Evolutionary conservation across 1,139 yeast species (phyloP).

Genomic region (Suhomyces taliae): DNA sequence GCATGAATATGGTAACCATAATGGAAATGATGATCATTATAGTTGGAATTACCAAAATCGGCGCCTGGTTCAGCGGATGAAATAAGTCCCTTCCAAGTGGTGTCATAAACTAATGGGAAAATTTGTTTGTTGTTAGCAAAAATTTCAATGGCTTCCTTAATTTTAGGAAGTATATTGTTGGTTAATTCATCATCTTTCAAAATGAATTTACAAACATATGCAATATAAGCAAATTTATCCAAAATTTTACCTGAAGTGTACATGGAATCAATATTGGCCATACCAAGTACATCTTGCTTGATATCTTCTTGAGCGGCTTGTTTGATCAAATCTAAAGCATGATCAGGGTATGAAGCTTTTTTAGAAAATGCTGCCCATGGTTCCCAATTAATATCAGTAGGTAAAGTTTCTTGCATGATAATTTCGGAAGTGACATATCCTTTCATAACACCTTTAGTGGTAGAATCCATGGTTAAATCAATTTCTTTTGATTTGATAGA

Average conservation of each 20-base stretch:
- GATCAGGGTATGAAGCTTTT: conserved; percentile 32
- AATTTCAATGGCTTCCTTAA: conserved; percentile 59
- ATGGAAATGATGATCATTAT: conserved; percentile 83
- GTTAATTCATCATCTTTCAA: conserved; percentile 52
- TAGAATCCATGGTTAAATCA: conserved; percentile 54
- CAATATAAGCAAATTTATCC: conserved; percentile 73
- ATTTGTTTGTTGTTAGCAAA: conserved; percentile 59
- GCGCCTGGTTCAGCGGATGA: conserved; percentile 66
- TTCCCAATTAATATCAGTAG: conserved; percentile 51
- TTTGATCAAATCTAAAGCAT: conserved; percentile 39
- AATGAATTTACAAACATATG: conserved; percentile 60
- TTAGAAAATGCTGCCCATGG: conserved; percentile 55
- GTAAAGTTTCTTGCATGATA: conserved; percentile 51
- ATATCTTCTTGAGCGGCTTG: conserved; percentile 55
- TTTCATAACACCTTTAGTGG: conserved; percentile 67
- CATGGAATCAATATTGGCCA: conserved; percentile 70
- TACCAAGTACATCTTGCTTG: conserved; percentile 52
- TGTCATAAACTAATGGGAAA: conserved; percentile 65
- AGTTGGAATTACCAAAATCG: conserved; percentile 76
- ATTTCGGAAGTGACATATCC: conserved; percentile 55
- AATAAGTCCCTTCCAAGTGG: conserved; percentile 71
- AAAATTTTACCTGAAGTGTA: conserved; percentile 73
- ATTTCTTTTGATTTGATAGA: conserved; percentile 24
- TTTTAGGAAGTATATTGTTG: conserved; percentile 41
- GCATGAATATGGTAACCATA: conserved; percentile 78